phyloP scores from a whole-genome alignment of 345 rosid genomes.

The Eucalyptus guilfoylei region DNA sequence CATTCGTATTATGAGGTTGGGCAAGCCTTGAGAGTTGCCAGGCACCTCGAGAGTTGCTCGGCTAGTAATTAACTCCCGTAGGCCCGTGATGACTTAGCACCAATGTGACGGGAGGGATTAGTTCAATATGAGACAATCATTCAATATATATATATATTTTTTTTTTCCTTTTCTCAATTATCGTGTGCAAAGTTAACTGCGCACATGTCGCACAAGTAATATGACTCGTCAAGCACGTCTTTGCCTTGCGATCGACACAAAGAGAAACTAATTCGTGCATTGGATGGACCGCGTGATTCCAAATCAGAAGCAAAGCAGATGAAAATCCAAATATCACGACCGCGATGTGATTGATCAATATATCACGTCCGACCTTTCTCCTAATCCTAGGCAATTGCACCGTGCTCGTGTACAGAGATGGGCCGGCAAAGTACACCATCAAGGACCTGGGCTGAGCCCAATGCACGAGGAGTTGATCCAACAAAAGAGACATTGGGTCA shows the following conservation, averaged over 20 bases:
- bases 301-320: background rate
- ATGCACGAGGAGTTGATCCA: background rate
- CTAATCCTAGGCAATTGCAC: background rate
- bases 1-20: background rate
- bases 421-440: background rate
- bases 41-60: background rate
- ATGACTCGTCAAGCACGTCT: background rate
- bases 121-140: background rate
- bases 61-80: background rate
- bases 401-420: background rate
- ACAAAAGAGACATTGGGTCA: background rate
- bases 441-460: background rate
- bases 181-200: fast-evolving
- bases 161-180: background rate
- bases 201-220: background rate
- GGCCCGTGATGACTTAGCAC: background rate
- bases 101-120: background rate
- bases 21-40: background rate
- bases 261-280: background rate
- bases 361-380: background rate
- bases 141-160: background rate
- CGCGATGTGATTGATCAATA: background rate
- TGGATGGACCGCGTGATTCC: background rate
- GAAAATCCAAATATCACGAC: background rate
- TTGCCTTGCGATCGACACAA: background rate